Percentiles rank a stretch among this genome's conserved stretches.
phyloP scores from a whole-genome alignment of 129 eudicot species.

The Dittrichia graveolens region DNA sequence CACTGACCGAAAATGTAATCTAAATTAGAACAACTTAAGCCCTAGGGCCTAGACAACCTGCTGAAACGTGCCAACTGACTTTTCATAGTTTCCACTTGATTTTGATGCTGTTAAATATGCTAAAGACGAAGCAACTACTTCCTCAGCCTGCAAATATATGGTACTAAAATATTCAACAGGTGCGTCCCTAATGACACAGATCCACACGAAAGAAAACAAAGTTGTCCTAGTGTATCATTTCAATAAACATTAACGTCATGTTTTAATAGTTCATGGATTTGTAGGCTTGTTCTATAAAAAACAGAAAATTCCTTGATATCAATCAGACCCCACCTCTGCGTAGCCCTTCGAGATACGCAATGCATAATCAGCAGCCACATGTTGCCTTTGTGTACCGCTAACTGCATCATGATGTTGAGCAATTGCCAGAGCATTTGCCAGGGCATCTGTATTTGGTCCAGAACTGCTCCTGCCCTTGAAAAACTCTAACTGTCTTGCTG shows the following conservation, averaged over 20 bases:
- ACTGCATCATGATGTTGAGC: slow-evolving; percentile 98
- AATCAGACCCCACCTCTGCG: slow-evolving; percentile 50
- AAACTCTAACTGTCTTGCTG: slow-evolving; percentile 91
- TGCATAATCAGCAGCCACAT: slow-evolving; percentile 93
- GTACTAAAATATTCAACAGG: slow-evolving; percentile 13
- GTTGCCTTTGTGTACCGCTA: slow-evolving; percentile 92
- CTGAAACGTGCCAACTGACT: slow-evolving; percentile 52
- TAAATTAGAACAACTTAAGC: slow-evolving; percentile 10
- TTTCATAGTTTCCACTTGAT: slow-evolving; percentile 32
- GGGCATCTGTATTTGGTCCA: slow-evolving; percentile 66
- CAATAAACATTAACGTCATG: background rate
- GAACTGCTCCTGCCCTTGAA: slow-evolving; percentile 57
- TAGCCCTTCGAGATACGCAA: slow-evolving; percentile 74
- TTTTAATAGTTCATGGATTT: background rate
- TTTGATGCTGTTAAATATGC: slow-evolving; percentile 50
- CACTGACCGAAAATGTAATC: slow-evolving; percentile 14
- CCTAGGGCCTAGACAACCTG: slow-evolving; percentile 48
- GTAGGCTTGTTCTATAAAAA: background rate
- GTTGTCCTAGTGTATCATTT: background rate
- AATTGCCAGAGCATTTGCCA: slow-evolving; percentile 87
- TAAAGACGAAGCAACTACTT: slow-evolving; percentile 71
- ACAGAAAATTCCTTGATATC: background rate
- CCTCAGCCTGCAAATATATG: slow-evolving; percentile 63
- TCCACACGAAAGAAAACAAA: no score
- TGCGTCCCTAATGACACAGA: background rate